Evolutionary conservation across 139 green algal species (phyloP).

Genomic region (Micractinium sp.): DNA sequence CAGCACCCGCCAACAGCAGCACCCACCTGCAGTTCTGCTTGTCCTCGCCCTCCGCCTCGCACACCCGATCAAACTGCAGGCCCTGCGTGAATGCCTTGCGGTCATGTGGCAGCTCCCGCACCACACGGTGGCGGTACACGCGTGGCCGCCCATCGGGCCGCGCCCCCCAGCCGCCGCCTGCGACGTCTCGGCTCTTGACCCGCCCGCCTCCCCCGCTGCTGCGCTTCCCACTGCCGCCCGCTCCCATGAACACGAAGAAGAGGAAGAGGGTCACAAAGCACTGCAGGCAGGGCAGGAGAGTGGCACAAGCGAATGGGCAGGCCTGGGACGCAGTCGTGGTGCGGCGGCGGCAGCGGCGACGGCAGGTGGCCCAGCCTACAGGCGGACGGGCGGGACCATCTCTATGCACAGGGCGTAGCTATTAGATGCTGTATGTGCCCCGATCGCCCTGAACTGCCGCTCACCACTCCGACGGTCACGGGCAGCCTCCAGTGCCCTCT

Average conservation of each 20-base stretch:
- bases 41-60: slow-evolving; percentile 29
- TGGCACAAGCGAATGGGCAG: too few relatives aligned
- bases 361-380: too few relatives aligned
- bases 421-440: neutral
- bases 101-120: slow-evolving; percentile 79
- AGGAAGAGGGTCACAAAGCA: slow-evolving; percentile 37
- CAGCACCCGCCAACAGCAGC: neutral
- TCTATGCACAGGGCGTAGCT: neutral
- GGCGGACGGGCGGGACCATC: too few relatives aligned
- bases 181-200: neutral
- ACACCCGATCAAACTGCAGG: slow-evolving; percentile 72
- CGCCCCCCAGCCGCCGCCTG: neutral
- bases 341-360: neutral
- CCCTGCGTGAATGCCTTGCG: slow-evolving; percentile 86
- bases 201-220: neutral
- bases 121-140: slow-evolving; percentile 60
- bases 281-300: slow-evolving; percentile 16
- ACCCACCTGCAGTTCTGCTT: slow-evolving; percentile 18
- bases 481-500: slow-evolving; percentile 5
- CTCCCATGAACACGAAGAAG: slow-evolving; percentile 35
- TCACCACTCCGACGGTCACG: slow-evolving; percentile 1
- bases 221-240: slow-evolving; percentile 1
- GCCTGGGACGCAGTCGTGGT: too few relatives aligned
- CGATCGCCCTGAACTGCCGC: neutral
- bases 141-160: slow-evolving; percentile 5